Evolutionary conservation across 139 green algal species (phyloP).

Genomic region (Chlamydomonas schloesseri): DNA sequence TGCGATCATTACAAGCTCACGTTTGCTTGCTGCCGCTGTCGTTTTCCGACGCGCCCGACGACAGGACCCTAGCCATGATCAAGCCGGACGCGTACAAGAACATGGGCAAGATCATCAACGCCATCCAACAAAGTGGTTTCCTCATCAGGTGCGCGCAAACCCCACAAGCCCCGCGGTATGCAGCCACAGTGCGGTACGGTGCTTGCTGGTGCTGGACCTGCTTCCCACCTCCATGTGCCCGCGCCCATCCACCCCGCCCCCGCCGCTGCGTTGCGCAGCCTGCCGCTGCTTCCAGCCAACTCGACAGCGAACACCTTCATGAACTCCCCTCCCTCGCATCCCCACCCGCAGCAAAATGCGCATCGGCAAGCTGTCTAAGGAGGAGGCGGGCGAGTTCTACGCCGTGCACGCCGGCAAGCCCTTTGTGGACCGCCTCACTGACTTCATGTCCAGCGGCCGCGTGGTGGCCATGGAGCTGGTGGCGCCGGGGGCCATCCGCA

Average conservation of each 20-base stretch:
- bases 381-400: conserved; percentile 80
- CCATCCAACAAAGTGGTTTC: conserved; percentile 73
- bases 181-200: too few relatives aligned
- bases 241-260: background rate
- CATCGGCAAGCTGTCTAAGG: conserved; percentile 68
- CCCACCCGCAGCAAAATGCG: conserved; percentile 65
- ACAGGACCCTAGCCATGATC: conserved; percentile 84
- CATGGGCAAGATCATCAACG: conserved; percentile 82
- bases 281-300: background rate
- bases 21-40: too few relatives aligned
- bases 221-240: too few relatives aligned
- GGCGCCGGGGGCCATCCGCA: conserved; percentile 64
- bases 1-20: too few relatives aligned
- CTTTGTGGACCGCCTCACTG: conserved; percentile 77
- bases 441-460: conserved; percentile 80
- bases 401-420: conserved; percentile 73
- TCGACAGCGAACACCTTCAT: too few relatives aligned
- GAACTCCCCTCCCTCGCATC: background rate
- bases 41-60: too few relatives aligned
- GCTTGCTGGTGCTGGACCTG: too few relatives aligned
- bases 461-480: conserved; percentile 84
- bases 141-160: conserved; percentile 53
- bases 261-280: too few relatives aligned
- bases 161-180: too few relatives aligned
- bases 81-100: conserved; percentile 83